phyloP scores from a whole-genome alignment of 192 early-diverging fungal species.

The Rhizophagus prolifer region DNA sequence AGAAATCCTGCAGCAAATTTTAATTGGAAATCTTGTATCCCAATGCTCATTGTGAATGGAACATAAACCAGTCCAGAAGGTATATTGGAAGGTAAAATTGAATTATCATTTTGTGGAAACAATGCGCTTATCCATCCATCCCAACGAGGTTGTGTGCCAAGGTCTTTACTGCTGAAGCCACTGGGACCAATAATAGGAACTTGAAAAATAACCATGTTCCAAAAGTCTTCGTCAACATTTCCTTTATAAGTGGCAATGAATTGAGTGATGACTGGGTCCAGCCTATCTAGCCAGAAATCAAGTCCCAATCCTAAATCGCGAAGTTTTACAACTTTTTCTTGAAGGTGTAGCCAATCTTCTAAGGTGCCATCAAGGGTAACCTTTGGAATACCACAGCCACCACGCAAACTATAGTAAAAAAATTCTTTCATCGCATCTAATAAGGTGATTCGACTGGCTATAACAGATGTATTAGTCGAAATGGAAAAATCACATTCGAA shows the following conservation, averaged over 20 bases:
- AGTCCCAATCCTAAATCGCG: constrained; percentile 16
- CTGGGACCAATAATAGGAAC: neutral
- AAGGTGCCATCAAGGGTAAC: constrained; percentile 21
- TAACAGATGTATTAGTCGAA: constrained; percentile 8
- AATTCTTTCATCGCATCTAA: constrained; percentile 26
- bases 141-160: neutral
- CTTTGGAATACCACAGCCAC: constrained; percentile 27
- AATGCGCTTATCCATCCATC: constrained; percentile 15
- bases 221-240: constrained; percentile 19
- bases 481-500: constrained; percentile 27
- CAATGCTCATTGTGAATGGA: neutral
- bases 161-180: neutral
- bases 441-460: constrained; percentile 16
- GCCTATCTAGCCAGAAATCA: constrained; percentile 25
- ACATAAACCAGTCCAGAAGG: constrained; percentile 19
- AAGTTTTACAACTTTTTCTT: constrained; percentile 25
- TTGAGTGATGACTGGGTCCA: constrained; percentile 22
- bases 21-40: neutral
- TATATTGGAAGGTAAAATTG: neutral
- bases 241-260: constrained; percentile 24
- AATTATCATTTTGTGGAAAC: constrained; percentile 12
- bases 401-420: neutral
- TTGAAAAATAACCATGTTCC: constrained; percentile 5
- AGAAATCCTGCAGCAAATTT: constrained; percentile 21
- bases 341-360: constrained; percentile 18